Percentiles rank a stretch among this genome's conserved stretches.
phyloP scores from a whole-genome alignment of 2,329 filamentous ascomycete species.

The Venturia oleaginea region DNA sequence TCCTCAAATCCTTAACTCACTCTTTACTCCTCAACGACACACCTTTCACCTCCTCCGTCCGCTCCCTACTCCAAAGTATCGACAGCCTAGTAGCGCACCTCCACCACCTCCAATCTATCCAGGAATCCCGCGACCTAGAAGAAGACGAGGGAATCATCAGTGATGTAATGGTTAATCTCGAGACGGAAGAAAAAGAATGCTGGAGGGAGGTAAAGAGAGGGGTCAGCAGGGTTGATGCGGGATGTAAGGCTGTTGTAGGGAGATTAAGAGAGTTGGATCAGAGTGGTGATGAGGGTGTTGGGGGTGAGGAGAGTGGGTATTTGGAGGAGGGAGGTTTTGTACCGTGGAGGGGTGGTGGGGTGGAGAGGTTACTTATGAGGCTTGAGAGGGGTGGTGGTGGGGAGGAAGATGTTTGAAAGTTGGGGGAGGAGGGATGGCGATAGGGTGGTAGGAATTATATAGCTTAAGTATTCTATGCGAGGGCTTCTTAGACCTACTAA shows the following conservation, averaged over 20 bases:
- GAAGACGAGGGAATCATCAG: conserved; percentile 66
- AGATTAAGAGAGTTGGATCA: conserved; percentile 51
- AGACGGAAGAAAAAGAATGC: conserved; percentile 57
- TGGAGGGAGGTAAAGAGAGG: conserved; percentile 55
- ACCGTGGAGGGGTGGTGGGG: conserved; percentile 64
- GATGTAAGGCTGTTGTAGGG: conserved; percentile 53
- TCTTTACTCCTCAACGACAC: conserved; percentile 57
- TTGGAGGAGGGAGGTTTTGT: conserved; percentile 49
- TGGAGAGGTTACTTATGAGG: conserved; percentile 86
- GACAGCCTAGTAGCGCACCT: conserved; percentile 75
- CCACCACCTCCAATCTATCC: conserved; percentile 64
- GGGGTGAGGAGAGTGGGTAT: conserved; percentile 24
- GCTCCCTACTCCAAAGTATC: conserved; percentile 60
- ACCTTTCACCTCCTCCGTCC: conserved; percentile 55
- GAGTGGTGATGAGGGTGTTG: conserved; percentile 18
- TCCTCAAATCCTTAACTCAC: conserved; percentile 59
- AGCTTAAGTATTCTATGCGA: too few species aligned
- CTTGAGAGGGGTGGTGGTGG: conserved; percentile 48
- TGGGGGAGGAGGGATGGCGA: too few species aligned
- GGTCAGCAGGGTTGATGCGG: conserved; percentile 54
- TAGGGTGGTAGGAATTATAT: too few species aligned
- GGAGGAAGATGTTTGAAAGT: conserved; percentile 16
- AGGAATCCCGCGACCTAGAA: conserved; percentile 71
- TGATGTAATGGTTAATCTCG: conserved; percentile 41
- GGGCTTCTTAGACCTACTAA: too few species aligned